phyloP scores from a whole-genome alignment of 129 eudicot species.

The Scalesia atractyloides region DNA sequence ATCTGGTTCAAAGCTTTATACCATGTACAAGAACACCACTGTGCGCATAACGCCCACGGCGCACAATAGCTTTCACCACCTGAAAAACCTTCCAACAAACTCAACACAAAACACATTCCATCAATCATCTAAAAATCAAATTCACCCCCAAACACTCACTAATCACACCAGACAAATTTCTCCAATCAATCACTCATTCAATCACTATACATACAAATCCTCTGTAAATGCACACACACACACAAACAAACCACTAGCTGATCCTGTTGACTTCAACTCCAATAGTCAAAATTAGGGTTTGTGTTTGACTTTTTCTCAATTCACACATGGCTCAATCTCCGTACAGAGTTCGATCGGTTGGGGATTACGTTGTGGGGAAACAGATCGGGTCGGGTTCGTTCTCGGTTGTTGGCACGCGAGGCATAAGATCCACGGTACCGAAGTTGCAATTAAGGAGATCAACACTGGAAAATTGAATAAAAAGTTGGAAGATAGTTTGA shows the following conservation, averaged over 20 bases:
- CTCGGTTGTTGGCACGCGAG: conserved; percentile 88
- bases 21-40: background rate
- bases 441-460: conserved; percentile 95
- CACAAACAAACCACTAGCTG: conserved; percentile 18
- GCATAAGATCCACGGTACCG: conserved; percentile 75
- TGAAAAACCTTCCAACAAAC: conserved; percentile 20
- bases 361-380: conserved; percentile 77
- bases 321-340: conserved; percentile 55
- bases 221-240: background rate
- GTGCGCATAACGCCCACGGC: conserved; percentile 25
- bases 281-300: conserved; percentile 34
- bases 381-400: conserved; percentile 91
- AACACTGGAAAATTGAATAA: conserved; percentile 53
- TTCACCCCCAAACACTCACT: conserved; percentile 6
- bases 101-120: background rate
- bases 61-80: conserved; percentile 23
- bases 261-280: conserved; percentile 24
- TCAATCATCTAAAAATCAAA: conserved; percentile 16
- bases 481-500: conserved; percentile 76
- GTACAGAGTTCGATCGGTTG: conserved; percentile 58
- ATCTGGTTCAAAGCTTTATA: no score
- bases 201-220: background rate
- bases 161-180: conserved; percentile 15
- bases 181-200: conserved; percentile 24
- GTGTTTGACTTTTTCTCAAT: background rate